A percentile compares a stretch with the other conserved stretches of the same genome.
Evolutionary conservation across 345 rosid genomes (phyloP).

Genomic region (Capsella bursapastoris): DNA sequence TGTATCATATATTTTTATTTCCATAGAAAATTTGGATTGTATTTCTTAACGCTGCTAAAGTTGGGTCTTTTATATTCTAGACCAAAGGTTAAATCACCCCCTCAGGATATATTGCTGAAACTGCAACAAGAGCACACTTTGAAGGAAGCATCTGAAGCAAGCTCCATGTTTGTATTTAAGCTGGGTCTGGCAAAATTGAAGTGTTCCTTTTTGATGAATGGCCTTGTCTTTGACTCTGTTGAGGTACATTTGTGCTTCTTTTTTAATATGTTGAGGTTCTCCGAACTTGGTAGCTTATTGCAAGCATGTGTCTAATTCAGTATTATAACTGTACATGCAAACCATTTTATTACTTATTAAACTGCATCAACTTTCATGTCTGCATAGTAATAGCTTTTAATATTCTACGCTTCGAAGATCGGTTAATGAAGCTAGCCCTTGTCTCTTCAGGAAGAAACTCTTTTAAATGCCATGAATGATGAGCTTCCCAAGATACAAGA

Average conservation of each 20-base stretch:
- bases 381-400: slow-evolving; percentile 29
- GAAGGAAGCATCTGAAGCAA: slow-evolving; percentile 64
- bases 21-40: slow-evolving; percentile 30
- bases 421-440: slow-evolving; percentile 36
- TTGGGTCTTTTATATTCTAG: slow-evolving; percentile 49
- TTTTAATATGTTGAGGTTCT: slow-evolving; percentile 15
- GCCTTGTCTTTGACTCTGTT: slow-evolving; percentile 82
- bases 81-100: slow-evolving; percentile 77
- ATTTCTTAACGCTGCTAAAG: slow-evolving; percentile 18
- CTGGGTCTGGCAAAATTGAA: slow-evolving; percentile 78
- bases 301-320: slow-evolving; percentile 10
- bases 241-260: slow-evolving; percentile 62
- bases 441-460: slow-evolving; percentile 71
- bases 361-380: slow-evolving; percentile 24
- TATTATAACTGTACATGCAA: slow-evolving; percentile 19
- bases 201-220: slow-evolving; percentile 89
- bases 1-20: slow-evolving; percentile 22
- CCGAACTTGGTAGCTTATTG: slow-evolving; percentile 25
- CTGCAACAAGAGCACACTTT: slow-evolving; percentile 74
- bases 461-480: slow-evolving; percentile 89
- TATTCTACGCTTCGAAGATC: slow-evolving; percentile 5
- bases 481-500: slow-evolving; percentile 95
- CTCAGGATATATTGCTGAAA: slow-evolving; percentile 82
- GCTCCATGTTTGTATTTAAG: slow-evolving; percentile 85
- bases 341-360: slow-evolving; percentile 14